phyloP scores from a whole-genome alignment of 352 stramenopile genomes.

The Plasmopara muralis region DNA sequence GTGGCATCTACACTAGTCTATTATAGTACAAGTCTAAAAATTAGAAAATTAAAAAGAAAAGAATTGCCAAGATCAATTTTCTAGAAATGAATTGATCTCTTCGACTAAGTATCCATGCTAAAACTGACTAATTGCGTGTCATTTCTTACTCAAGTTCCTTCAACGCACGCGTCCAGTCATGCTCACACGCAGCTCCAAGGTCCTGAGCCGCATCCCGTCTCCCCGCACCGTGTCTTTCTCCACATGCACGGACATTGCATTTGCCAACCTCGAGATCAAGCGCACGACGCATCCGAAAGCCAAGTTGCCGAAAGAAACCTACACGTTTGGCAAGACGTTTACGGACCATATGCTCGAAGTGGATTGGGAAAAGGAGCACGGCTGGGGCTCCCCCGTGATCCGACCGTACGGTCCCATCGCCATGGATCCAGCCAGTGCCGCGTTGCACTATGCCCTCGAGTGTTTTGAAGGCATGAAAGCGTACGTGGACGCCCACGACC shows the following conservation, averaged over 20 bases:
- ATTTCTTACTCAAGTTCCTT: constrained; percentile 12
- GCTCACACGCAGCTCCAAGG: constrained; percentile 14
- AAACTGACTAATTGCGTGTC: constrained; percentile 1
- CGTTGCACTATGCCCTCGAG: constrained; percentile 93
- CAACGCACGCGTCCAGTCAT: constrained; percentile 8
- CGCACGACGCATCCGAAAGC: constrained; percentile 37
- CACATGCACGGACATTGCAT: constrained; percentile 22
- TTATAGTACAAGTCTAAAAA: no score
- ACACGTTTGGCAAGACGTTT: constrained; percentile 93
- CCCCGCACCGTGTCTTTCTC: constrained; percentile 19
- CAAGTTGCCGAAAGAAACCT: constrained; percentile 79
- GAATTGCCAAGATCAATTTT: no score
- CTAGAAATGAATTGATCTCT: no score
- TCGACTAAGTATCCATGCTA: not conserved
- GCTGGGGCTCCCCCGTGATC: constrained; percentile 89
- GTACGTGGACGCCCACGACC: constrained; percentile 80
- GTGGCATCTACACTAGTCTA: no score
- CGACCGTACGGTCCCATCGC: constrained; percentile 87
- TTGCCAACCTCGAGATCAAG: constrained; percentile 40
- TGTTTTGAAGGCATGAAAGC: constrained; percentile 97
- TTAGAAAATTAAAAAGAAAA: no score
- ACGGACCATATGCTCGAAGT: constrained; percentile 96
- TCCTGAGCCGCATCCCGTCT: constrained; percentile 15
- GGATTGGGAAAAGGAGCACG: constrained; percentile 78
- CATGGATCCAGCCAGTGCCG: constrained; percentile 87